A percentile compares a stretch with the other conserved stretches of the same genome.
These are phyloP conservation scores for Rauvolfia tetraphylla DNA, from an alignment of 257 asterid species.

Conservation along the genomic window DNA sequence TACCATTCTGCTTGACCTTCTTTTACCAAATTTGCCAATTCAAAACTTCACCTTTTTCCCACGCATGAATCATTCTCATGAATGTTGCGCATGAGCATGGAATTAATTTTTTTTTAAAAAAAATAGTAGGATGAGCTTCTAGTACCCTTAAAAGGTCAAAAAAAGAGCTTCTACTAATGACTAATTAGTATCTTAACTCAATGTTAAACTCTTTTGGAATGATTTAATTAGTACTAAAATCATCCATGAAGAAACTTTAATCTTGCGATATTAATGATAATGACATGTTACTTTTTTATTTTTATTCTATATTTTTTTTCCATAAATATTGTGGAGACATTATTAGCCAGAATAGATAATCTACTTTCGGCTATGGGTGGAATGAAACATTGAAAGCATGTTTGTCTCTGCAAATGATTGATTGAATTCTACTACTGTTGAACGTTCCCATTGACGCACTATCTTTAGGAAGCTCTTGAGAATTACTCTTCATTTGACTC, in stretches of 20 bases:
- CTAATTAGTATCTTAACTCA: no score
- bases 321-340: neutral
- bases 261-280: constrained; percentile 4
- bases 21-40: neutral
- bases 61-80: constrained; percentile 8
- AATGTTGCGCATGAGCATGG: constrained; percentile 14
- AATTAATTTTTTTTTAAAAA: no score
- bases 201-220: neutral
- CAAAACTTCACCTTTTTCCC: neutral
- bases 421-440: neutral
- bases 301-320: neutral
- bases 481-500: constrained; percentile 15
- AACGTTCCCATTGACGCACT: neutral
- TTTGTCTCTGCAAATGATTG: constrained; percentile 6
- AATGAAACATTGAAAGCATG: neutral
- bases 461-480: neutral
- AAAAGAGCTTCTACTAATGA: no score
- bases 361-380: constrained; percentile 14
- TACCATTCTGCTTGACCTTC: neutral
- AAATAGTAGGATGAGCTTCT: no score
- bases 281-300: neutral
- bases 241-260: neutral
- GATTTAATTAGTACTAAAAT: neutral
- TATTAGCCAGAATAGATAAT: neutral
- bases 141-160: no score